Percentiles rank a stretch among this genome's conserved stretches.
phyloP scores from a whole-genome alignment of 805 yeast species.

The Komagataella phaffii region DNA sequence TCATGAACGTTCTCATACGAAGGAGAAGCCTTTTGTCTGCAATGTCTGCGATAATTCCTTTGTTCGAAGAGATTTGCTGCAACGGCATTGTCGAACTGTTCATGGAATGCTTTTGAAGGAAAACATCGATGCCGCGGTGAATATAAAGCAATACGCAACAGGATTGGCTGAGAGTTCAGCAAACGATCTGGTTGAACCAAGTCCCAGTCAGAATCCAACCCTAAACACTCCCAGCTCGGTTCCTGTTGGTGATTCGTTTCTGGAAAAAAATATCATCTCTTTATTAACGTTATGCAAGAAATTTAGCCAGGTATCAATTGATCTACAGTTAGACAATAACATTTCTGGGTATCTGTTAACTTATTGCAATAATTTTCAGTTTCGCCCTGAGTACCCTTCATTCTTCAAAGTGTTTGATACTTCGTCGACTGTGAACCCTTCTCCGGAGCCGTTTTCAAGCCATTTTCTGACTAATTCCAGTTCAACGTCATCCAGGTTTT shows the following conservation, averaged over 20 bases:
- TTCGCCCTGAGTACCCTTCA: neutral
- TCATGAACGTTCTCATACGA: conserved; percentile 71
- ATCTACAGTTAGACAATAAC: conserved; percentile 8
- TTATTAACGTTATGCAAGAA: conserved; percentile 13
- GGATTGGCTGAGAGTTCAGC: neutral
- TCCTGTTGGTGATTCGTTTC: neutral
- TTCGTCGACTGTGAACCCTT: conserved; percentile 7
- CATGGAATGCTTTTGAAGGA: conserved; percentile 29
- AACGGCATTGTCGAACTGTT: conserved; percentile 69
- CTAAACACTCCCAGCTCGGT: neutral
- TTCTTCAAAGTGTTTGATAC: conserved; percentile 7
- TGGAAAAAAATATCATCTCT: conserved; percentile 2
- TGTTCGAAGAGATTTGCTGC: conserved; percentile 65
- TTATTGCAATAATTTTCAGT: neutral
- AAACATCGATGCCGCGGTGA: conserved; percentile 10
- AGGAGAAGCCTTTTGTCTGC: conserved; percentile 71
- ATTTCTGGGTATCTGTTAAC: conserved; percentile 12
- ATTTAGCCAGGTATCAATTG: conserved; percentile 11
- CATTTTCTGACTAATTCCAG: conserved; percentile 10
- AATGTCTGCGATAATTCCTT: conserved; percentile 55
- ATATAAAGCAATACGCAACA: neutral
- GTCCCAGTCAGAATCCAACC: neutral
- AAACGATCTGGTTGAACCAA: neutral
- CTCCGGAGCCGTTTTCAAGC: conserved; percentile 6
- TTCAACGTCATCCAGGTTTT: conserved; percentile 7